Base-by-base conservation (phyloP, 1,284 basidiomycete species). In the Marasmius tenuissimus region DNA sequence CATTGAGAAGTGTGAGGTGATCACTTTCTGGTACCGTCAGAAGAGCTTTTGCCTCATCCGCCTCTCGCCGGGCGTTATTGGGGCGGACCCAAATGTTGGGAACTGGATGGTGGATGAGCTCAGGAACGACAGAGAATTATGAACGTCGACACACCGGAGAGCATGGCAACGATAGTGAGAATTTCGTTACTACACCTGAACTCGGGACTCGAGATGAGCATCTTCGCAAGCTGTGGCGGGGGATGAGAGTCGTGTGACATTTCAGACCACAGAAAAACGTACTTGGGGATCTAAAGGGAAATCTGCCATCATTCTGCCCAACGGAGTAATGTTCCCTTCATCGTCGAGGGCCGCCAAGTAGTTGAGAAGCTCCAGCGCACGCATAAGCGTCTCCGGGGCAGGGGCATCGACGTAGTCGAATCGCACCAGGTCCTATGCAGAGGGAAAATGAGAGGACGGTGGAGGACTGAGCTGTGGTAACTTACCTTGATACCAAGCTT, bases 391-490 rank as follows among this genome's bases (percentile, higher is more conserved):
- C 74, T 99, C 97, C 4, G 97, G 97, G 4, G 97, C 97, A 0
- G 96, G 96, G 0, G 94, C 93, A 75, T 97, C 95, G 59, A 99
- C 94, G 71, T 97, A 98, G 75, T 98, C 97, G 69, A 97, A 97
- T 64, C 83, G 82, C 1, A 97, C 94, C 50, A 97, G 82, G 81
- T 96, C 94, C 88, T 93, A 35, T 12, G 59, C 8, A 54, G 37
- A 38, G 9, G 27, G n/a, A 65, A 59, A 18, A 45, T 27, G 42
- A 16, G 58, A 38, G 52, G 20, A 6, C 34, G 5, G 45, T 33
- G 53, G 9, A 3, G 20, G 60, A 35, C 57, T 45, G 47, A 39
- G 20, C 12, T 68, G 12, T 66, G 53, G 18, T 56, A 5, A 55
- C 18, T 11, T 34, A 63, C 61, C 60, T 55, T 68, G 63, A 70